Evolutionary conservation across 75 land plant species (phyloP).

Genomic region (Picea sitchensis): DNA sequence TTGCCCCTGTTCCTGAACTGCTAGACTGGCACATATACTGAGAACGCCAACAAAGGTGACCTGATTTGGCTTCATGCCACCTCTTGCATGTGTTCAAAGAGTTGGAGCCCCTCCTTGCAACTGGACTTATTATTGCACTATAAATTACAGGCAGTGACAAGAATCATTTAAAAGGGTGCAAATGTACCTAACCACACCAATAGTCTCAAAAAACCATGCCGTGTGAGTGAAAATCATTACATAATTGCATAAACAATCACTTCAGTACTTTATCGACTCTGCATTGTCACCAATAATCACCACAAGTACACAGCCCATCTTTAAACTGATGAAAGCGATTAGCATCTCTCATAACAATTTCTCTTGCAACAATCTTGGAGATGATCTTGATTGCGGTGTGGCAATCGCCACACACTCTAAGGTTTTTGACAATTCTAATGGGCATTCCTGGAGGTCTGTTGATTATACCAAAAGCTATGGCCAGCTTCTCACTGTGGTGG

Average conservation of each 20-base stretch:
- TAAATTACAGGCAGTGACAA: too few species aligned
- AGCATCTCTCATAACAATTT: conserved; percentile 23
- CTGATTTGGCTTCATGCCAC: conserved; percentile 26
- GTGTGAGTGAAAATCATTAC: too few species aligned
- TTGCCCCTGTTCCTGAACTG: conserved; percentile 27
- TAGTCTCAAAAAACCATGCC: too few species aligned
- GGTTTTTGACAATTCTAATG: conserved; percentile 19
- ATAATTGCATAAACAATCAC: too few species aligned
- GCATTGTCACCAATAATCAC: conserved; percentile 7
- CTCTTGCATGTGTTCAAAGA: conserved; percentile 19
- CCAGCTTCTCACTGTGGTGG: conserved; percentile 26
- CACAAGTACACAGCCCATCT: conserved; percentile 32
- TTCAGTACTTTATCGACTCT: too few species aligned
- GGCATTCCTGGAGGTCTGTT: conserved; percentile 17
- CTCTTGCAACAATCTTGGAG: conserved; percentile 12
- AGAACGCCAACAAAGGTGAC: conserved; percentile 32
- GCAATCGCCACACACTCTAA: conserved; percentile 21
- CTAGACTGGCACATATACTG: conserved; percentile 32
- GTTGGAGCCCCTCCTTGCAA: background rate
- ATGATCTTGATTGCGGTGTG: conserved; percentile 20
- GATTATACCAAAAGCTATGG: conserved; percentile 30
- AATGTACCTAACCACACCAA: too few species aligned
- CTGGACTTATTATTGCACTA: conserved; percentile 6
- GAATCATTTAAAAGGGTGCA: too few species aligned
- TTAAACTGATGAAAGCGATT: conserved; percentile 24